phyloP scores from a whole-genome alignment of 2,329 filamentous ascomycete genomes.

The Dothideomycetes sp. region DNA sequence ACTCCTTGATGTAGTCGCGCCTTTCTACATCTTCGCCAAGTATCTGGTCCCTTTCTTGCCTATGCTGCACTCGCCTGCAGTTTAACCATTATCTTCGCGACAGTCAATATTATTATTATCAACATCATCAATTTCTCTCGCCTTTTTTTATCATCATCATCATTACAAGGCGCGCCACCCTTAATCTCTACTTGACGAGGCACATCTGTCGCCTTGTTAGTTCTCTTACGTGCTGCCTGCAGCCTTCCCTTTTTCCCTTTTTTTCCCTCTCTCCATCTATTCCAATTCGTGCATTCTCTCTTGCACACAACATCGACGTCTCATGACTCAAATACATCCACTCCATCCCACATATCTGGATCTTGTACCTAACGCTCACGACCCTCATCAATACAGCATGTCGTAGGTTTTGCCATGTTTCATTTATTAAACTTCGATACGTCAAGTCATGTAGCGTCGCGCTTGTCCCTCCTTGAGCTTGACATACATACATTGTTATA shows the following conservation, averaged over 20 bases:
- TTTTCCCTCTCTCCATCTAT: background rate
- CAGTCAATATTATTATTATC: constrained; percentile 6
- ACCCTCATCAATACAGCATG: constrained; percentile 15
- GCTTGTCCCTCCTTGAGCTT: constrained; percentile 7
- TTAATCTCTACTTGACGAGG: constrained; percentile 3
- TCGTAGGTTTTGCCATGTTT: constrained; percentile 13
- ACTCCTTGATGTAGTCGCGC: constrained; percentile 6
- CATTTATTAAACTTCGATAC: constrained; percentile 9
- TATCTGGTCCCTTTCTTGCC: background rate
- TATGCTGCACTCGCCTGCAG: background rate
- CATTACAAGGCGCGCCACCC: too few relatives aligned
- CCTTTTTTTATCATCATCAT: background rate
- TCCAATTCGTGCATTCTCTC: constrained; percentile 3
- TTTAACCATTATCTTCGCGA: background rate
- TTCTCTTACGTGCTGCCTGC: constrained; percentile 7
- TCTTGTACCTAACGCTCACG: constrained; percentile 11
- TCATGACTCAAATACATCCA: constrained; percentile 14
- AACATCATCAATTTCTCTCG: too few relatives aligned
- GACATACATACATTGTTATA: background rate
- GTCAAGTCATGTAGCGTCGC: constrained; percentile 10
- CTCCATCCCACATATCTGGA: constrained; percentile 13
- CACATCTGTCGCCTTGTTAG: constrained; percentile 9
- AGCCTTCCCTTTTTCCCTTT: constrained; percentile 9
- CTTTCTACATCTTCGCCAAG: constrained; percentile 5
- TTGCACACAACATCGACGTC: constrained; percentile 12